Base-by-base conservation (phyloP, 2,329 filamentous ascomycete genomes). In the Colletotrichum sp. region DNA sequence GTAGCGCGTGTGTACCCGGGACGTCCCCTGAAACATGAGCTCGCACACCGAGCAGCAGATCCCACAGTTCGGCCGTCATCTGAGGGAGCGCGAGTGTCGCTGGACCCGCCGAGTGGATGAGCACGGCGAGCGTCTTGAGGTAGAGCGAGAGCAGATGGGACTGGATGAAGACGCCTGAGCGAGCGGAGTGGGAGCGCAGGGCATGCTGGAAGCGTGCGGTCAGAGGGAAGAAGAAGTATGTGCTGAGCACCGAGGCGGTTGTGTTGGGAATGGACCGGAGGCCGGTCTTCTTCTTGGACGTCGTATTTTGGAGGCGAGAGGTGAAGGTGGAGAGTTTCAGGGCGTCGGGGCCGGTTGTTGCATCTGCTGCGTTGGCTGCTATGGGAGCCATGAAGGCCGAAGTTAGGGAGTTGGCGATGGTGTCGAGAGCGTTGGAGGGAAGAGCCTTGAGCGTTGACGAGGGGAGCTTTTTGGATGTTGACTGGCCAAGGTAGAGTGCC, bases 271-370 rank as follows among this genome's bases (percentile, higher is more conserved):
- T 93, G 5, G 92, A 86, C 71, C 90, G 90, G 34, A 88, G 78
- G 18, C 87, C 86, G 2, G 86, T 85, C 21, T 80, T 64, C 74
- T 83, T 83, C 18, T 78, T 73, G 30, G 79, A 83, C 2, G 80
- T 75, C 69, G 78, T 83, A 48, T 81, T 80, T 75, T 81, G 88
- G 83, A 96, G 92, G 21, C 94, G 92, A 0, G 94, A 95, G 13
- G 94, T 96, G 84, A 99, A 98, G 4, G 94, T 98, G 32, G 95
- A 93, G 26, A 99, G 91, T 86, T 99, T 99, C 61, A 99, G 91
- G 7, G 94, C 91, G 78, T 96, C 92, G 0, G 97, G 96, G 0
- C 96, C 96, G 0, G 94, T 93, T 8, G 92, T 89, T 26, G 93
- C 89, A 81, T 98, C 96, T 55, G 96, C 96, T 4, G 96, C 95